Percentiles rank a stretch among this genome's conserved stretches.
These are phyloP conservation scores for Solanum tacnaense DNA, from an alignment of 257 asterid genomes.

Conservation along the genomic window DNA sequence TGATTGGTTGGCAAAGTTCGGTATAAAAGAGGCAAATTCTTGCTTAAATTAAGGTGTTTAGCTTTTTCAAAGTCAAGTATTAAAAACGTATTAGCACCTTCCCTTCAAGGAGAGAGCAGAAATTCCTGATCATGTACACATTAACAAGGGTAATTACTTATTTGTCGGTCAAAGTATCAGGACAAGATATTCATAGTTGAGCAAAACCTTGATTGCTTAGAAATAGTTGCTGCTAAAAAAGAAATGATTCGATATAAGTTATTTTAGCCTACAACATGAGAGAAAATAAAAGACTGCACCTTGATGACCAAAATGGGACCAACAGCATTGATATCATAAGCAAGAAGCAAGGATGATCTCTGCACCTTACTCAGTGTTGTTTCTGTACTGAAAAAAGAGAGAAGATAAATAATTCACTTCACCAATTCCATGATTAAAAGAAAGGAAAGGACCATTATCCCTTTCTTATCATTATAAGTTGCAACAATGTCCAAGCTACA, in stretches of 20 bases:
- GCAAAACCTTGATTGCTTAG: neutral
- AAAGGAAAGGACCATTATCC: neutral
- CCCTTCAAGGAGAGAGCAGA: neutral
- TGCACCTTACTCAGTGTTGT: conserved; percentile 84
- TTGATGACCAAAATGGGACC: conserved; percentile 81
- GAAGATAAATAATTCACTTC: conserved; percentile 11
- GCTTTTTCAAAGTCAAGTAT: neutral
- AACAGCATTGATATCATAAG: conserved; percentile 82
- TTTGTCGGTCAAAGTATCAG: neutral
- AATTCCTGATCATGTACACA: neutral
- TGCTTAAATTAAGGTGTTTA: neutral
- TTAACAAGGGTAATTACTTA: neutral
- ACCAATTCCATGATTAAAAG: neutral
- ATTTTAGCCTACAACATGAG: neutral
- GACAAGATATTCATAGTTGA: neutral
- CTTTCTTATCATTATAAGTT: neutral
- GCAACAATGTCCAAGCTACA: neutral
- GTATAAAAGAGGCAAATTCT: neutral
- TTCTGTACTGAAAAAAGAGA: conserved; percentile 55
- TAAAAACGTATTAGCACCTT: neutral
- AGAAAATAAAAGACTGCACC: conserved; percentile 11
- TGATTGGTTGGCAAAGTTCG: neutral
- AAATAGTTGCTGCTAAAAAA: neutral
- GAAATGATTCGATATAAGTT: neutral
- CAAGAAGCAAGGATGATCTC: conserved; percentile 64